Base-by-base conservation (phyloP, 1,284 basidiomycete species). In the Paramarasmius palmivorus region DNA sequence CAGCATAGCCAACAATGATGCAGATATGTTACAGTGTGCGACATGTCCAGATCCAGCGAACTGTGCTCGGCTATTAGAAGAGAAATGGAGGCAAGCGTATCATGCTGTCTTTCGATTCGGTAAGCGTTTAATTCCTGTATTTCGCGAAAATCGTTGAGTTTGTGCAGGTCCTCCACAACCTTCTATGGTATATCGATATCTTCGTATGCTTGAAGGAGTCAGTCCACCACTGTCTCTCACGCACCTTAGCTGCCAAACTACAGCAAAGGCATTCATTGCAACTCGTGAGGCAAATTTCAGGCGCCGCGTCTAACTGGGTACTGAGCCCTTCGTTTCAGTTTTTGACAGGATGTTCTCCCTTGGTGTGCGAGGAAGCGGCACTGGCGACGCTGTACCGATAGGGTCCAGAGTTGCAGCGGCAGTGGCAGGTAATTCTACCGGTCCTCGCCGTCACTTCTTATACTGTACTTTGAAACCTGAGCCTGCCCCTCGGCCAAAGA, bases 281-380 rank as follows among this genome's bases (percentile, higher is more conserved):
- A 90, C 88, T 23, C 71, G 93, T 94, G 64, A 61, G 88, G 76
- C 2, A 29, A 15, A 20, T 29, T 34, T 35, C 51, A 46, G n/a
- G 34, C 10, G 37, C 25, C 38, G 5, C 47, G 44, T n/a, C 8
- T 17, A 35, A n/a, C 56, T 34, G 44, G 9, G 48, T 34, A 55
- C 41, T 32, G 17, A 45, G 22, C 48, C 48, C 20, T 38, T 50
- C 46, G 22, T 52, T 38, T 19, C 59, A 94, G 92, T 95, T 26
- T 95, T 95, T 64, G 93, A 95, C 68, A 75, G 93, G 48, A 95
- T 95, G 93, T 95, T 95, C 68, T 90, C 88, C 3, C 75, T 92
- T 7, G 90, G 90, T 23, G 75, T 92, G 15, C 84, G 90, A 22
- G 84, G 84, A 20, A 82, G 83, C 54, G 86, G 86, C 2, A 78